Conservation (phyloP, 2,329 filamentous ascomycete species). For the Aureobasidium sp. region DNA sequence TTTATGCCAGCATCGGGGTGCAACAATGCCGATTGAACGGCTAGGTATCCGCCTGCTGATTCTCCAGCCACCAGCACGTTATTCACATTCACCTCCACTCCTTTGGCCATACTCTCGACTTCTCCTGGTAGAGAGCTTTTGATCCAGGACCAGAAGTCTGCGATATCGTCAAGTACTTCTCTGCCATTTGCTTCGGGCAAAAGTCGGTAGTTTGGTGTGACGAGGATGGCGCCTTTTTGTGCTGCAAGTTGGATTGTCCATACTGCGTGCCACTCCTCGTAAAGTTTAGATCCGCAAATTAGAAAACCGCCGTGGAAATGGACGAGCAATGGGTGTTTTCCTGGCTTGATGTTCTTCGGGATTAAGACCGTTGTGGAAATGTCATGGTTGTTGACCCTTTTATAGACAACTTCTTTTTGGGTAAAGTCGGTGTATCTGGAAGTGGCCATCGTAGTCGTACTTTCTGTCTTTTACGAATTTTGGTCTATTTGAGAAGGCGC, state of each 20-base stretch:
- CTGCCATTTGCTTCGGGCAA: slow-evolving; percentile 42
- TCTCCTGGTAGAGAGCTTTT: neutral
- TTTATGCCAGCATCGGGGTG: slow-evolving; percentile 21
- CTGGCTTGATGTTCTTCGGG: slow-evolving; percentile 30
- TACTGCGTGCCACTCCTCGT: slow-evolving; percentile 11
- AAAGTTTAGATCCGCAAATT: slow-evolving; percentile 23
- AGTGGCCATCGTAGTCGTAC: neutral
- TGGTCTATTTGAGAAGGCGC: neutral
- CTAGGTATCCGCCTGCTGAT: slow-evolving; percentile 34
- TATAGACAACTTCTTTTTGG: slow-evolving; percentile 36
- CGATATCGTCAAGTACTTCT: slow-evolving; percentile 43
- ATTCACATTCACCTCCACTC: slow-evolving; percentile 23
- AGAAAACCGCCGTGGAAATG: slow-evolving; percentile 42
- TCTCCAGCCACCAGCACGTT: slow-evolving; percentile 31
- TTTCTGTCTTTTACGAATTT: too few relatives aligned
- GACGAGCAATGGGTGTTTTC: slow-evolving; percentile 34
- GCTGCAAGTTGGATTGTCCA: slow-evolving; percentile 36
- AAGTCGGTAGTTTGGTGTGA: slow-evolving; percentile 46
- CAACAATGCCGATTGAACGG: slow-evolving; percentile 26
- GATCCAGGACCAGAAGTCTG: slow-evolving; percentile 45
- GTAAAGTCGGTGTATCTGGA: slow-evolving; percentile 34
- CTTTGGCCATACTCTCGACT: slow-evolving; percentile 17
- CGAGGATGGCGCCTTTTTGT: slow-evolving; percentile 37
- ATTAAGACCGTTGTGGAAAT: slow-evolving; percentile 35
- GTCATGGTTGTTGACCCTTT: slow-evolving; percentile 32